Percentiles rank a stretch among this genome's conserved stretches.
Conservation (phyloP, 768 basidiomycete genomes). For the Peribolospora kevripleyi region DNA sequence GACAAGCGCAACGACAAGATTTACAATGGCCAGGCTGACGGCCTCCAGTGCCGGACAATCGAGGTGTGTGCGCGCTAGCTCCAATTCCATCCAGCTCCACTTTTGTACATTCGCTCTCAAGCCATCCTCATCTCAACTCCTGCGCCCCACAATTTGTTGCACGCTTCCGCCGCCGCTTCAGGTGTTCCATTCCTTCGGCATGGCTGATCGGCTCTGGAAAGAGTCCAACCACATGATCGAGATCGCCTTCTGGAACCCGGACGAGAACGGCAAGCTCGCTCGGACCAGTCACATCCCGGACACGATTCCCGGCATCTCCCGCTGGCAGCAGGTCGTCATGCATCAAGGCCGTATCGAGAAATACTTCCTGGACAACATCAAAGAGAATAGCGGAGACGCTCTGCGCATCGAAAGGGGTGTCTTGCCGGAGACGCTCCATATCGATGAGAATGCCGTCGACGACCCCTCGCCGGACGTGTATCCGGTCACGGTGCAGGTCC, state of each 20-base stretch:
- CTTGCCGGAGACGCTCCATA: constrained; percentile 13
- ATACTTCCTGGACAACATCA: constrained; percentile 6
- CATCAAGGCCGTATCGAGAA: constrained; percentile 8
- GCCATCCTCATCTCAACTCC: neutral
- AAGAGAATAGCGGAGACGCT: constrained; percentile 8
- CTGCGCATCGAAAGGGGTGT: constrained; percentile 15
- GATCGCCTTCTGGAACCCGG: constrained; percentile 13
- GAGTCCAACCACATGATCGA: neutral
- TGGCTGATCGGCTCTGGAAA: constrained; percentile 3
- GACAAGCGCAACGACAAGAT: constrained; percentile 14
- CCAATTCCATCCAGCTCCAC: neutral
- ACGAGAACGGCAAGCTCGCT: constrained; percentile 6
- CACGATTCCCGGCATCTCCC: neutral
- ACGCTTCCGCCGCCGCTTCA: too few relatives aligned
- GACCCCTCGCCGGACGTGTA: constrained; percentile 10
- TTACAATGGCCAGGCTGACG: constrained; percentile 15
- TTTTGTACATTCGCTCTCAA: too few relatives aligned
- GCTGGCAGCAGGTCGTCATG: constrained; percentile 6
- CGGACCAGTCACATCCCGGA: constrained; percentile 3
- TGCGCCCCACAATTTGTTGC: constrained; percentile 1
- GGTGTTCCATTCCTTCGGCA: neutral
- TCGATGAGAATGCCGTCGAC: constrained; percentile 13
- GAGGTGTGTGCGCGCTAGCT: constrained; percentile 5
- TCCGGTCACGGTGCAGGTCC: constrained; percentile 12
- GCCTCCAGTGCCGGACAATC: constrained; percentile 12